phyloP scores from a whole-genome alignment of 768 basidiomycete genomes.

The Auriscalpium orientale region DNA sequence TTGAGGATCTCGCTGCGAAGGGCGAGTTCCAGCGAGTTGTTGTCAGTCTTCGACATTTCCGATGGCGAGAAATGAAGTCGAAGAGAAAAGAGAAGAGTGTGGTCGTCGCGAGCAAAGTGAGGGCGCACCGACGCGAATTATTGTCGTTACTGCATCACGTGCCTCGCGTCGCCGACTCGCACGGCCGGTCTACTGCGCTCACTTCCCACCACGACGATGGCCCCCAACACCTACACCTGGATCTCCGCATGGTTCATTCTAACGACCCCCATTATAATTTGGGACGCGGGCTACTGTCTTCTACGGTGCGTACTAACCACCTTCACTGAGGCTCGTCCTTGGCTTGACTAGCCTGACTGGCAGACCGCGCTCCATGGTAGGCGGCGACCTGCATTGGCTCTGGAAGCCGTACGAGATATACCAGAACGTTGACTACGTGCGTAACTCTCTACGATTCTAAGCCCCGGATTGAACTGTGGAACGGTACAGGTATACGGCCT shows the following conservation, averaged over 20 bases:
- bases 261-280: constrained; percentile 55
- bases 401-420: constrained; percentile 81
- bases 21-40: neutral
- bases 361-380: constrained; percentile 80
- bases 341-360: no score
- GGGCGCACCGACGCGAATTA: no score
- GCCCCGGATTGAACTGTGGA: neutral
- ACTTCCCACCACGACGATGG: constrained; percentile 8
- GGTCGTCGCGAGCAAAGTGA: no score
- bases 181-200: no score
- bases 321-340: neutral
- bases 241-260: constrained; percentile 39
- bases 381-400: constrained; percentile 87
- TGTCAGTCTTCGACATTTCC: neutral
- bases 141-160: no score
- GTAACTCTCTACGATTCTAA: constrained; percentile 12
- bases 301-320: constrained; percentile 49
- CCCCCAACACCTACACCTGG: constrained; percentile 18
- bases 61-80: neutral
- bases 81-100: neutral
- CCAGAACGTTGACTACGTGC: constrained; percentile 49
- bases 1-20: constrained; percentile 1
- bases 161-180: no score
- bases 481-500: constrained; percentile 60
- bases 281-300: constrained; percentile 81